Conservation (phyloP, 306 rosid species). For the Inga leiocalycina region DNA sequence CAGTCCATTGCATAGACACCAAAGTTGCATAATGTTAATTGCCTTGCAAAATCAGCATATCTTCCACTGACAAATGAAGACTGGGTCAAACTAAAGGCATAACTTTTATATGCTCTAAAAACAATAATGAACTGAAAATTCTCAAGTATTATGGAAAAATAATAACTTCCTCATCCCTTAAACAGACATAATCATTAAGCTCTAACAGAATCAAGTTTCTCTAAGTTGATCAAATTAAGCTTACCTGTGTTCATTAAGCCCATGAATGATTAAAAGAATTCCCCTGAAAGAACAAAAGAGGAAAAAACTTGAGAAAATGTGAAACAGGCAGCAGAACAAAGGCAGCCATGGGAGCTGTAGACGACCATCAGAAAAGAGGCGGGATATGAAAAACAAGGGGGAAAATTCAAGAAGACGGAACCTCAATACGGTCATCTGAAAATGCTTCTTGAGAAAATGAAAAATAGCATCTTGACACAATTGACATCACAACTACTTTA, state of each 20-base stretch:
- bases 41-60: conserved; percentile 82
- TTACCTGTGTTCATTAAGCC: conserved; percentile 97
- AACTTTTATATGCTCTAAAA: background rate
- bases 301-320: conserved; percentile 27
- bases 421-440: conserved; percentile 14
- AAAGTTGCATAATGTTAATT: conserved; percentile 74
- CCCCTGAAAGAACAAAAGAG: conserved; percentile 66
- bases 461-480: background rate
- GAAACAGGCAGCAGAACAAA: conserved; percentile 19
- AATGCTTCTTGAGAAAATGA: background rate
- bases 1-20: conserved; percentile 99
- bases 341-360: conserved; percentile 1
- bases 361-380: conserved; percentile 20
- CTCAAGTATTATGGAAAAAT: background rate
- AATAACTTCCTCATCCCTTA: background rate
- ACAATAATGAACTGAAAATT: background rate
- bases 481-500: conserved; percentile 18
- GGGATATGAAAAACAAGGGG: background rate
- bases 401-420: background rate
- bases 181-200: background rate
- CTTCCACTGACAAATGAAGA: conserved; percentile 80
- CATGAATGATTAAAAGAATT: conserved; percentile 83
- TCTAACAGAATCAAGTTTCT: background rate
- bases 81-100: background rate
- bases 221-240: conserved; percentile 4